Evolutionary conservation across 768 basidiomycete species (phyloP).

Genomic region (Suillus cothurnatus): DNA sequence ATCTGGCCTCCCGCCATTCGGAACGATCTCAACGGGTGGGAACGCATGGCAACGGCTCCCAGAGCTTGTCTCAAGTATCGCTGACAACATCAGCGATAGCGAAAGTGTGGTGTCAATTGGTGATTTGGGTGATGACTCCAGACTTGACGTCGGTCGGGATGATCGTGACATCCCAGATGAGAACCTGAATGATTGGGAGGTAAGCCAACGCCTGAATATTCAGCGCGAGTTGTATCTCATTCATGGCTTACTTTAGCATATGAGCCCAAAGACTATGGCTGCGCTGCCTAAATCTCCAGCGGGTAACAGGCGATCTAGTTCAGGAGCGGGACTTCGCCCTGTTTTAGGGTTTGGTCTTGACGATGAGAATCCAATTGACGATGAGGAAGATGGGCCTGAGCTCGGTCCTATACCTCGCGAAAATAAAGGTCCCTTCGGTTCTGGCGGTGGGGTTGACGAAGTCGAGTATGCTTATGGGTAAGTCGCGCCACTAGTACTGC

Average conservation of each 20-base stretch:
- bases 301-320: conserved; percentile 78
- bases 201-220: conserved; percentile 37
- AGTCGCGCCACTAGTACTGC: conserved; percentile 28
- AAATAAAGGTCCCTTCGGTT: conserved; percentile 69
- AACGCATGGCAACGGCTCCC: conserved; percentile 88
- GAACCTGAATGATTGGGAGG: conserved; percentile 97
- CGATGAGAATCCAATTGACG: conserved; percentile 69
- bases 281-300: conserved; percentile 91
- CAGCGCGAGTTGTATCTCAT: conserved; percentile 4
- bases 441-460: conserved; percentile 85
- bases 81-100: conserved; percentile 90
- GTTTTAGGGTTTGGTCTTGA: conserved; percentile 78
- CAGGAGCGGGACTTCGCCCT: conserved; percentile 82
- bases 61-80: conserved; percentile 75
- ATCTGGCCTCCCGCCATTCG: conserved; percentile 42
- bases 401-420: conserved; percentile 79
- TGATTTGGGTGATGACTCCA: conserved; percentile 79
- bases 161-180: conserved; percentile 69
- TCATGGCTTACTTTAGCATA: conserved; percentile 59
- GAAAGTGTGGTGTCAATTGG: conserved; percentile 92
- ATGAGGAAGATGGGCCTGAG: conserved; percentile 69
- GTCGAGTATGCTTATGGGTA: conserved; percentile 89
- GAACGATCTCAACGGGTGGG: conserved; percentile 24
- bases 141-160: conserved; percentile 62
- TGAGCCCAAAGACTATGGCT: conserved; percentile 95